A percentile compares a stretch with the other conserved stretches of the same genome.
phyloP scores from a whole-genome alignment of 768 basidiomycete genomes.

The Tubosaeta brunneosetosa region DNA sequence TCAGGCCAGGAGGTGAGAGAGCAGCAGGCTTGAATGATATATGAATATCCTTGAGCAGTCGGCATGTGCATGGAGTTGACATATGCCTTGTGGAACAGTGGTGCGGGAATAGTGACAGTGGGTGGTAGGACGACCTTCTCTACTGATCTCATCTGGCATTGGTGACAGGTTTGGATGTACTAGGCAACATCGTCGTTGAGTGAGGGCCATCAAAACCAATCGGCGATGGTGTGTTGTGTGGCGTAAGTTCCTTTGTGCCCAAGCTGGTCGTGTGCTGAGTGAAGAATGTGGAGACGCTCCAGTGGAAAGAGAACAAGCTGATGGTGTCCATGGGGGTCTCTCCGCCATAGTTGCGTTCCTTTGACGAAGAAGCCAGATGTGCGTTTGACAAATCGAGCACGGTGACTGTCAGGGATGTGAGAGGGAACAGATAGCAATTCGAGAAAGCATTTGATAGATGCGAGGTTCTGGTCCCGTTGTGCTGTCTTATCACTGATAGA shows the following conservation, averaged over 20 bases:
- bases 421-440: no score
- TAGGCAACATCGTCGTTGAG: no score
- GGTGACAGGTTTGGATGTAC: conserved; percentile 34
- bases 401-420: no score
- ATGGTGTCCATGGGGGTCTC: no score
- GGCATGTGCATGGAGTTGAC: conserved; percentile 42
- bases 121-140: conserved; percentile 25
- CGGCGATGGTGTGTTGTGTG: no score
- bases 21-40: conserved; percentile 36
- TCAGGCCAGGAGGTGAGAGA: conserved; percentile 33
- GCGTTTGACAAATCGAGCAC: no score
- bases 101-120: background rate
- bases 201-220: conserved; percentile 33
- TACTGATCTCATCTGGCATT: conserved; percentile 31
- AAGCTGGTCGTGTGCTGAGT: background rate
- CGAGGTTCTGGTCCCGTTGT: no score
- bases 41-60: conserved; percentile 26
- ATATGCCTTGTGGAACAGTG: conserved; percentile 27
- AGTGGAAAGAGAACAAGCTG: no score
- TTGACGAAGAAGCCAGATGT: no score
- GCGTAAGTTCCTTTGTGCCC: no score
- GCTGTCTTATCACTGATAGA: background rate
- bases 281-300: background rate
- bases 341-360: no score
- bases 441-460: no score